Evolutionary conservation across 495 filamentous ascomycete genomes (phyloP), one percentile per base, ranked within the genome.

Genomic region (Trichoderma gamsii): DNA sequence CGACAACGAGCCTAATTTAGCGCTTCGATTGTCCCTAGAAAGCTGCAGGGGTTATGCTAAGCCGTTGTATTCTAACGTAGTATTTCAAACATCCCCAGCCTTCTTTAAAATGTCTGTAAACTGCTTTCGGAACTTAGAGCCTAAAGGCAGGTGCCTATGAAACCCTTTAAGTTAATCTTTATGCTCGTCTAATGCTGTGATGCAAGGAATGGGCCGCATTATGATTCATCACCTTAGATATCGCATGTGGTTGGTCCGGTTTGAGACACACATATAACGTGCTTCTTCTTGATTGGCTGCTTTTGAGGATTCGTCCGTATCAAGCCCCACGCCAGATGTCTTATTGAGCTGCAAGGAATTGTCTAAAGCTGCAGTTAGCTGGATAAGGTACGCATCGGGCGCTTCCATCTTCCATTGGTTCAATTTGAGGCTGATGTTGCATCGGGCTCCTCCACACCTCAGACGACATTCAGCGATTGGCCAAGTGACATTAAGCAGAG

Each of bases 91-190:
- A 35, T 46, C 12, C n/a, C 69, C 52, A 69, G 76, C 77, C 70
- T 73, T 68, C 2, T 71, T 21, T 11, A 73, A 66, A 12, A 79
- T 76, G 0, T 43, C 23, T 3, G 71, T 68, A 49, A 78, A 74
- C 63, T 65, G 65, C 6, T 66, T 46, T 1, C 69, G 65, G 8
- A 75, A 69, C 3, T 72, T 63, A 16, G 61, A 64, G 2, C 35
- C 68, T 0, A 72, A 73, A 18, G 63, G 4, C 18, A 67, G 4
- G 29, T 29, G 63, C n/a, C 56, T n/a, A 2, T 59, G 67, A 38
- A 74, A 75, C 2, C 32, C 68, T 41, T 71, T 64, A 0, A 76
- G 67, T 15, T 63, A 64, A 35, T 27, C 41, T 38, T 69, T 71
- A 25, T 74, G 69, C 23, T 59, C 70, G 1, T 68, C 64, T 0